Percentiles rank a stretch among this genome's conserved stretches.
Conservation (phyloP, 106 monocot species). For the Allium sativum region DNA sequence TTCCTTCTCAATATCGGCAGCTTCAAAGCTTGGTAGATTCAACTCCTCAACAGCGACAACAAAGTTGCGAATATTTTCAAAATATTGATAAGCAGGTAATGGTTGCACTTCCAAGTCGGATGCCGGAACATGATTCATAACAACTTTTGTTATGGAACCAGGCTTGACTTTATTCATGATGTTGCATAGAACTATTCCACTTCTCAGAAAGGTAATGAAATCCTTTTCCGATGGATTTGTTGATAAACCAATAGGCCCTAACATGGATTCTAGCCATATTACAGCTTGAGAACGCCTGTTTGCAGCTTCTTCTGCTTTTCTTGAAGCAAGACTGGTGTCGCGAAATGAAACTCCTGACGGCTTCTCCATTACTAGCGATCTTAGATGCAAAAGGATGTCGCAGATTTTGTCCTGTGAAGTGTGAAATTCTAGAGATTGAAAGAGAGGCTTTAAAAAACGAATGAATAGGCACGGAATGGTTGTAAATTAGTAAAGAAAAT, state of each 20-base stretch:
- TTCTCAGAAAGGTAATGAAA: conserved; percentile 48
- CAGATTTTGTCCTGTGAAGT: conserved; percentile 1
- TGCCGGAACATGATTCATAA: conserved; percentile 27
- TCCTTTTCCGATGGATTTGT: conserved; percentile 47
- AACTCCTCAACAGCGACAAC: conserved; percentile 50
- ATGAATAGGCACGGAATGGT: background rate
- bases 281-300: conserved; percentile 53
- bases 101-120: conserved; percentile 36
- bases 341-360: conserved; percentile 42
- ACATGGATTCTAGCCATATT: conserved; percentile 39
- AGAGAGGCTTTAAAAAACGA: background rate
- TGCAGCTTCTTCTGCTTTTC: conserved; percentile 67
- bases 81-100: conserved; percentile 59
- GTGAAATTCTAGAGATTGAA: background rate
- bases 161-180: conserved; percentile 66
- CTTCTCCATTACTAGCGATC: conserved; percentile 23
- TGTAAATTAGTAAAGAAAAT: background rate
- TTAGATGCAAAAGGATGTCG: background rate
- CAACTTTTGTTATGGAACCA: conserved; percentile 49
- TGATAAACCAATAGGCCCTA: conserved; percentile 34
- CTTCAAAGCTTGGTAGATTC: conserved; percentile 64
- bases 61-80: conserved; percentile 80
- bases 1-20: conserved; percentile 71
- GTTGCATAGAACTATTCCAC: conserved; percentile 60
- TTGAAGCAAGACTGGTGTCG: conserved; percentile 39